Conservation (phyloP, 345 rosid genomes). For the Lagerstroemia speciosa region DNA sequence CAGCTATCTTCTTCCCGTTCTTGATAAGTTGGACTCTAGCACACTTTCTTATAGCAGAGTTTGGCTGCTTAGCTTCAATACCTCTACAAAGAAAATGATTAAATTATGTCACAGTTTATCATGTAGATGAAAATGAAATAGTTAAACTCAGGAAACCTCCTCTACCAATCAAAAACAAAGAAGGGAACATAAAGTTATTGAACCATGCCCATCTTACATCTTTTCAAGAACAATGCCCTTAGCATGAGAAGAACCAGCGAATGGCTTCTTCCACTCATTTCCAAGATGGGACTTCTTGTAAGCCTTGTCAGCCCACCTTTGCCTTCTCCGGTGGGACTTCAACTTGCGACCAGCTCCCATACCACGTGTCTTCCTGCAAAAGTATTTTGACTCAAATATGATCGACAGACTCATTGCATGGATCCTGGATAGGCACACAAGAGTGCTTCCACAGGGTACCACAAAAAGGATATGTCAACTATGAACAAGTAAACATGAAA, state of each 20-base stretch:
- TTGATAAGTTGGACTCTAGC: slow-evolving; percentile 92
- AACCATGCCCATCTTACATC: slow-evolving; percentile 27
- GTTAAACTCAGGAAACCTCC: too few species aligned
- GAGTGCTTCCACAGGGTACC: background rate
- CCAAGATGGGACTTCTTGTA: slow-evolving; percentile 88
- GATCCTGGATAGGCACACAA: background rate
- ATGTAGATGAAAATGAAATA: background rate
- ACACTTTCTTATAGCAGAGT: slow-evolving; percentile 95
- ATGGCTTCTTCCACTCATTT: slow-evolving; percentile 88
- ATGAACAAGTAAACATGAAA: background rate
- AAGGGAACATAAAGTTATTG: background rate
- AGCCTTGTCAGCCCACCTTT: slow-evolving; percentile 94
- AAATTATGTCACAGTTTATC: background rate
- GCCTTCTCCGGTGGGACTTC: slow-evolving; percentile 57
- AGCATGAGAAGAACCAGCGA: slow-evolving; percentile 74
- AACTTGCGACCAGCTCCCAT: slow-evolving; percentile 86
- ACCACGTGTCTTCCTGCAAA: slow-evolving; percentile 61
- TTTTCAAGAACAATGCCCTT: slow-evolving; percentile 76
- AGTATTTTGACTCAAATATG: background rate
- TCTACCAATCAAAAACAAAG: background rate
- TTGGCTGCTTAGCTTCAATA: slow-evolving; percentile 97
- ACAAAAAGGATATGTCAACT: too few species aligned
- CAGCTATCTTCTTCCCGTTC: slow-evolving; percentile 93
- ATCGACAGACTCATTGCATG: background rate
- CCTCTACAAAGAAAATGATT: slow-evolving; percentile 36